Conservation (phyloP, 2,329 filamentous ascomycete genomes). For the Epichloe sylvatica region DNA sequence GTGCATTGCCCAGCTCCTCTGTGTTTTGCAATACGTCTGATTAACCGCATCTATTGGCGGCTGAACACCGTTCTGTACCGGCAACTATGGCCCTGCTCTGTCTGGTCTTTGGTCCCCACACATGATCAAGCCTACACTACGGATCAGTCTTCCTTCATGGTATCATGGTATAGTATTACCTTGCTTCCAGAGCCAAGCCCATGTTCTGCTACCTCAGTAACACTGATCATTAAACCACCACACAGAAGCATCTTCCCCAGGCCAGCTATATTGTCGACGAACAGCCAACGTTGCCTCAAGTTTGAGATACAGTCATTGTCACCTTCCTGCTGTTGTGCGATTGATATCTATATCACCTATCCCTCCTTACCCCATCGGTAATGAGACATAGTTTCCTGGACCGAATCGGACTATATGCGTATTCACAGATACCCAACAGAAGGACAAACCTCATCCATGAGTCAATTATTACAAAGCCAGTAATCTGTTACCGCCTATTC, state of each 20-base stretch:
- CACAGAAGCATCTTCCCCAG: not conserved
- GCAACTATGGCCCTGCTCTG: not conserved
- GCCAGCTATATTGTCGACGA: not conserved
- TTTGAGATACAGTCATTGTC: not conserved
- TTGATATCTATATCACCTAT: not conserved
- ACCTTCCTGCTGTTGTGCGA: not conserved
- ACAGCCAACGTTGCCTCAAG: not conserved
- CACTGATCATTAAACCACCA: constrained; percentile 2
- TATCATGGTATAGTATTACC: not conserved
- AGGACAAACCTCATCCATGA: not conserved
- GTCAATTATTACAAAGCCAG: not conserved
- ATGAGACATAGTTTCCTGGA: not conserved
- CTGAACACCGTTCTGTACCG: not conserved
- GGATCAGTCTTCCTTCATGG: not conserved
- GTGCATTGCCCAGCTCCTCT: not conserved
- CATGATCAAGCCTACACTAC: not conserved
- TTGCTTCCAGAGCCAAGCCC: not conserved
- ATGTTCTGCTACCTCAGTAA: not conserved
- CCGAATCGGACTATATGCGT: not conserved
- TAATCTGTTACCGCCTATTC: not conserved
- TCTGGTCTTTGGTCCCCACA: not conserved
- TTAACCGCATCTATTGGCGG: not conserved
- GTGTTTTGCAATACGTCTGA: not conserved
- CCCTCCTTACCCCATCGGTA: not conserved
- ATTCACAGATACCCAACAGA: not conserved